Evolutionary conservation across 441 rosid species (phyloP).

Genomic region (Brassica balearica): DNA sequence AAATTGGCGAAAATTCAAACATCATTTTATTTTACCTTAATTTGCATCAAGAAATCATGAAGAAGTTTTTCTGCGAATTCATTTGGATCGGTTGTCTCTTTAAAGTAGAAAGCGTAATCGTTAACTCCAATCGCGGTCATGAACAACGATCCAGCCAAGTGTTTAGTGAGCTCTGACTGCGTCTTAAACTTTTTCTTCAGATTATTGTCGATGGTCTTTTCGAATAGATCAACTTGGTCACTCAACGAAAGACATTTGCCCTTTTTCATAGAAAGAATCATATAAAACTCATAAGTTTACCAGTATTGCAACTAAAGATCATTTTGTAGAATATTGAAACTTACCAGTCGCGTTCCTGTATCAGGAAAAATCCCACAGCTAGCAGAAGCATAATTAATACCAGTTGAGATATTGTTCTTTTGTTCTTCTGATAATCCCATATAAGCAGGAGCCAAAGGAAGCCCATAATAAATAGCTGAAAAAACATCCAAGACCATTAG

Average conservation of each 20-base stretch:
- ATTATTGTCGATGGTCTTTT: conserved; percentile 29
- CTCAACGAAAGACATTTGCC: conserved; percentile 38
- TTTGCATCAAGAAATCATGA: conserved; percentile 28
- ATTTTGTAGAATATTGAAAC: conserved; percentile 22
- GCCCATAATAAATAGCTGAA: conserved; percentile 40
- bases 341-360: conserved; percentile 22
- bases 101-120: conserved; percentile 26
- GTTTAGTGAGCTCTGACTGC: conserved; percentile 20
- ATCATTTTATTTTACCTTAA: conserved; percentile 21
- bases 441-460: conserved; percentile 42
- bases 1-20: not conserved
- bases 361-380: conserved; percentile 39
- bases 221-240: conserved; percentile 37
- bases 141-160: conserved; percentile 39
- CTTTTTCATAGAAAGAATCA: conserved; percentile 27
- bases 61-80: conserved; percentile 33
- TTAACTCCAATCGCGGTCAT: conserved; percentile 39
- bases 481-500: not conserved
- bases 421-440: conserved; percentile 33
- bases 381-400: conserved; percentile 45
- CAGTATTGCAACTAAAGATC: not conserved
- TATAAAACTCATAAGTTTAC: not conserved
- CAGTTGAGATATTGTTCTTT: conserved; percentile 34
- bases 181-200: conserved; percentile 24
- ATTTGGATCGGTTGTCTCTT: not conserved